These are phyloP conservation scores for Arabidopsis arenosa DNA, from an alignment of 345 rosid species.

Conservation along the genomic window DNA sequence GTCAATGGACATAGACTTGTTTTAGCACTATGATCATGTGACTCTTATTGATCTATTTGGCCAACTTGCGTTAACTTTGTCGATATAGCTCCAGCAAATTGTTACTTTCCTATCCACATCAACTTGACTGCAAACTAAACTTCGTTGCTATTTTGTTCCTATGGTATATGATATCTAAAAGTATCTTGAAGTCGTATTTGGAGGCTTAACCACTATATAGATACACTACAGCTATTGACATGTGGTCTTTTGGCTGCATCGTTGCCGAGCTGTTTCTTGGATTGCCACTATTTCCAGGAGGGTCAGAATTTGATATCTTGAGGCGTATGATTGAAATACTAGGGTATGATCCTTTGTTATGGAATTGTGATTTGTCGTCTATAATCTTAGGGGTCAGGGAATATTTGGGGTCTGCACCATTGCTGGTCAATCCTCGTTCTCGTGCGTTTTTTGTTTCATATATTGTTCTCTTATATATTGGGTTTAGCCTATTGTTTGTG, in stretches of 20 bases:
- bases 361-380: background rate
- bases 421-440: constrained; percentile 9
- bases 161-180: constrained; percentile 23
- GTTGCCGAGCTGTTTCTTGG: constrained; percentile 99
- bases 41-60: constrained; percentile 19
- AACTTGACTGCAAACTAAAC: constrained; percentile 16
- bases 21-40: constrained; percentile 18
- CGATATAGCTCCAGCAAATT: constrained; percentile 25
- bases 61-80: background rate
- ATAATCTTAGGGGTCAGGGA: constrained; percentile 8
- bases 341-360: constrained; percentile 62
- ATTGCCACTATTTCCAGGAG: constrained; percentile 97
- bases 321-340: constrained; percentile 89
- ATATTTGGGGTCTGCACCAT: constrained; percentile 20
- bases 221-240: constrained; percentile 96
- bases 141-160: constrained; percentile 1
- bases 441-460: constrained; percentile 24
- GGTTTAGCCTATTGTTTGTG: constrained; percentile 21
- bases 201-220: constrained; percentile 63
- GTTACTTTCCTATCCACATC: constrained; percentile 13
- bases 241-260: constrained; percentile 99
- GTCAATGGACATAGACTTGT: constrained; percentile 19
- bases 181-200: constrained; percentile 26
- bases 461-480: background rate
- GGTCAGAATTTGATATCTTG: constrained; percentile 95